phyloP scores from a whole-genome alignment of 768 basidiomycete genomes.

The Naganishia vishniacii region DNA sequence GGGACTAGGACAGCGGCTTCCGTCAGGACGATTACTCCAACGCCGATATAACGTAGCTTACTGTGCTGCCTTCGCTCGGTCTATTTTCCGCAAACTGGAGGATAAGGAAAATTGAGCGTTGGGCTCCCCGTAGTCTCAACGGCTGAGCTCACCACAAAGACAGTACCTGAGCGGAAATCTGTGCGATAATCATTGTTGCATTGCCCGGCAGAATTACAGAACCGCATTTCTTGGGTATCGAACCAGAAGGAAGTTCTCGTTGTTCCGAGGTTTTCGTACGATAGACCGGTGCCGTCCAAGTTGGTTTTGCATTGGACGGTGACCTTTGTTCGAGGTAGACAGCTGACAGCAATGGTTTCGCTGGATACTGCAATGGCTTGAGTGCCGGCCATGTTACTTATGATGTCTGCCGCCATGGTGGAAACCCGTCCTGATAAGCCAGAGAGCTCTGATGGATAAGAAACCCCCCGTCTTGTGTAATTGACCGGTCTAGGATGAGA shows the following conservation, averaged over 20 bases:
- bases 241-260: background rate
- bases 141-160: background rate
- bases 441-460: background rate
- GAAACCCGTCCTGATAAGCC: conserved; percentile 7
- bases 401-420: conserved; percentile 9
- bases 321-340: conserved; percentile 6
- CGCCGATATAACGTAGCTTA: no score
- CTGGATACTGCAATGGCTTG: background rate
- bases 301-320: conserved; percentile 1
- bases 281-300: conserved; percentile 1
- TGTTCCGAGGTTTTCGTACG: background rate
- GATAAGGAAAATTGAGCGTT: background rate
- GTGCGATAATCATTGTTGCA: conserved; percentile 2
- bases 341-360: conserved; percentile 1
- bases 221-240: conserved; percentile 1
- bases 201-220: background rate
- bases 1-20: no score
- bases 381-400: background rate
- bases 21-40: no score
- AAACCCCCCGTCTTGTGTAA: conserved; percentile 4
- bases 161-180: background rate
- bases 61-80: conserved; percentile 3
- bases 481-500: background rate
- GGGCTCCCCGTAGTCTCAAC: background rate
- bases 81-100: conserved; percentile 8